phyloP scores from a whole-genome alignment of 2,329 filamentous ascomycete genomes.

The Neofusicoccum cordaticola region DNA sequence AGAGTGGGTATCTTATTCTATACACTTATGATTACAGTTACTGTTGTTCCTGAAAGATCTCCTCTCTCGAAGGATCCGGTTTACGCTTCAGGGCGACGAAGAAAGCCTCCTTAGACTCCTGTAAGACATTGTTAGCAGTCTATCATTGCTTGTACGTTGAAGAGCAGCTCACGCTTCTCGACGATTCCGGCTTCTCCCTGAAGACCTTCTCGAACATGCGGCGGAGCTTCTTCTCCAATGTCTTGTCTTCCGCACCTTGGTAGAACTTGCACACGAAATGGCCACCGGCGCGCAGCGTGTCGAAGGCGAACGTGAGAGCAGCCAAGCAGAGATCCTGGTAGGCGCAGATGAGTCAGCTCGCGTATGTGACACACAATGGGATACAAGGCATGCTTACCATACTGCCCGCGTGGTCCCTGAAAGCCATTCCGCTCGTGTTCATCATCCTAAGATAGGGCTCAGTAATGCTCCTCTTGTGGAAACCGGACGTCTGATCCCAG shows the following conservation, averaged over 20 bases:
- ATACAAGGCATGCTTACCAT: conserved; percentile 66
- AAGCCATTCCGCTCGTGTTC: conserved; percentile 89
- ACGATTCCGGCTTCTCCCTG: conserved; percentile 88
- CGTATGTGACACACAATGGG: background rate
- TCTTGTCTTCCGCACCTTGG: conserved; percentile 81
- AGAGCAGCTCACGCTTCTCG: conserved; percentile 67
- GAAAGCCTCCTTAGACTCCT: conserved; percentile 83
- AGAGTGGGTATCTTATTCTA: background rate
- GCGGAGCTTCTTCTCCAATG: conserved; percentile 70
- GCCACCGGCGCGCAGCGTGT: conserved; percentile 77
- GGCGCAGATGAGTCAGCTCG: background rate
- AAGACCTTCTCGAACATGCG: conserved; percentile 76
- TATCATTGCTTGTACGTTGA: background rate
- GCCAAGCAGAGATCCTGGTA: conserved; percentile 84
- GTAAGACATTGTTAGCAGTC: background rate
- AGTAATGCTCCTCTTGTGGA: conserved; percentile 86
- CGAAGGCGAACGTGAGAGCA: conserved; percentile 79
- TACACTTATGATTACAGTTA: background rate
- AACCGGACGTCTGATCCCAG: conserved; percentile 78
- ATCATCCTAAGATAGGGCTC: conserved; percentile 97
- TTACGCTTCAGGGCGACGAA: conserved; percentile 78
- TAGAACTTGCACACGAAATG: conserved; percentile 99
- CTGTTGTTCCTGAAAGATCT: conserved; percentile 37
- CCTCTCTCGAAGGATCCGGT: conserved; percentile 44
- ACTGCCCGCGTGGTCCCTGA: conserved; percentile 86